Evolutionary conservation across 208 protist species (phyloP).

Genomic region (Acanthamoeba castellanii): DNA sequence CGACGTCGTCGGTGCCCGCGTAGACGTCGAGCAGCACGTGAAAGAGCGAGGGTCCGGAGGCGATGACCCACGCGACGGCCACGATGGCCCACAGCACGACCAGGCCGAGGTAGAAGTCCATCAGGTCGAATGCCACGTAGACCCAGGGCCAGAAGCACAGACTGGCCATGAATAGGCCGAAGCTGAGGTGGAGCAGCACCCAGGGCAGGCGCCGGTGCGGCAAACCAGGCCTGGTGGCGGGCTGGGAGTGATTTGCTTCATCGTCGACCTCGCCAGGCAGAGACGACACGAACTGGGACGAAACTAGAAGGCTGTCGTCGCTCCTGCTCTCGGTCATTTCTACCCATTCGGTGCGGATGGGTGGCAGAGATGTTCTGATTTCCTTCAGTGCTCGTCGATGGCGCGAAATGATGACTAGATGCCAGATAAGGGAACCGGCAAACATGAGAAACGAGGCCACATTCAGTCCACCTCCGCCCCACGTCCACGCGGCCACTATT

Average conservation of each 20-base stretch:
- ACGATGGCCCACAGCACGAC: background rate
- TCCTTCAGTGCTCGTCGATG: background rate
- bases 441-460: background rate
- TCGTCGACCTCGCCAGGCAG: background rate
- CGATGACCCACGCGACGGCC: background rate
- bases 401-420: background rate
- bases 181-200: background rate
- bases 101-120: background rate
- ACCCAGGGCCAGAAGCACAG: slow-evolving; percentile 22
- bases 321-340: background rate
- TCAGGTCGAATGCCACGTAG: slow-evolving; percentile 25
- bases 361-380: background rate
- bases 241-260: background rate
- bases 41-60: background rate
- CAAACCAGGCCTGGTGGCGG: background rate
- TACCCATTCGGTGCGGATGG: background rate
- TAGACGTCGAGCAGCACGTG: background rate
- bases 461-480: background rate
- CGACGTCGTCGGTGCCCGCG: background rate
- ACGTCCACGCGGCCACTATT: background rate
- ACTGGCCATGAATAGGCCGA: background rate
- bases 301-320: background rate
- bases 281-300: too few relatives aligned
- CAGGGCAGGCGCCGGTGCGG: background rate
- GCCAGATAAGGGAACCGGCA: background rate